Evolutionary conservation across 345 rosid genomes (phyloP).

Genomic region (Aquilaria sinensis): DNA sequence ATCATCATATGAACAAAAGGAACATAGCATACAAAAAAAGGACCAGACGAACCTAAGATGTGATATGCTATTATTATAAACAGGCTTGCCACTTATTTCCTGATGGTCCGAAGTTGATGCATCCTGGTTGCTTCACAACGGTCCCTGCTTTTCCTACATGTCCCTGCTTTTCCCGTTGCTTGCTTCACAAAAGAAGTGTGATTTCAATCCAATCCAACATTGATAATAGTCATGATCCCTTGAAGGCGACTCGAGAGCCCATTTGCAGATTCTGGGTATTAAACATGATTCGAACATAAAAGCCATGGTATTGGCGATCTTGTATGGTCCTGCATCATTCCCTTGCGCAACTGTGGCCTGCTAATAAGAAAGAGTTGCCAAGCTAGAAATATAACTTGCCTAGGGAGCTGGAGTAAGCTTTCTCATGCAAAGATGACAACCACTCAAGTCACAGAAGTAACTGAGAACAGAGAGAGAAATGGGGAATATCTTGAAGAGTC

Average conservation of each 20-base stretch:
- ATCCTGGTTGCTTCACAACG: too few species aligned
- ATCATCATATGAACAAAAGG: too few species aligned
- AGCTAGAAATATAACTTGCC: background rate
- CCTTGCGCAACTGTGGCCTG: slow-evolving; percentile 66
- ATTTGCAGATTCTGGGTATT: slow-evolving; percentile 76
- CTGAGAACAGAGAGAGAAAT: background rate
- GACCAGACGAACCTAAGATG: too few species aligned
- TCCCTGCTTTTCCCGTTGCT: background rate
- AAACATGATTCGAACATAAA: slow-evolving; percentile 95
- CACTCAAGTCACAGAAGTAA: background rate
- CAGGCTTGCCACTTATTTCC: too few species aligned
- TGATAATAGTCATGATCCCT: slow-evolving; percentile 74
- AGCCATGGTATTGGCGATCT: slow-evolving; percentile 76
- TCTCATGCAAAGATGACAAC: background rate
- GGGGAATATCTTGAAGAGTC: too few species aligned
- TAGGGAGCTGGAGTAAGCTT: too few species aligned
- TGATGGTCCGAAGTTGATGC: too few species aligned
- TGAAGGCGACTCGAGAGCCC: slow-evolving; percentile 77
- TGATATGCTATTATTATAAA: too few species aligned
- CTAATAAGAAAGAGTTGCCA: slow-evolving; percentile 5
- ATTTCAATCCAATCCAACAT: slow-evolving; percentile 90
- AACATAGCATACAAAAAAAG: too few species aligned
- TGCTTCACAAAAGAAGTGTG: slow-evolving; percentile 56
- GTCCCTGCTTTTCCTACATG: background rate
- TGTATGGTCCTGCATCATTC: slow-evolving; percentile 56